Evolutionary conservation across 2,329 filamentous ascomycete genomes (phyloP), one percentile per base, ranked within the genome.

Genomic region (Colletotrichum tropicicola): DNA sequence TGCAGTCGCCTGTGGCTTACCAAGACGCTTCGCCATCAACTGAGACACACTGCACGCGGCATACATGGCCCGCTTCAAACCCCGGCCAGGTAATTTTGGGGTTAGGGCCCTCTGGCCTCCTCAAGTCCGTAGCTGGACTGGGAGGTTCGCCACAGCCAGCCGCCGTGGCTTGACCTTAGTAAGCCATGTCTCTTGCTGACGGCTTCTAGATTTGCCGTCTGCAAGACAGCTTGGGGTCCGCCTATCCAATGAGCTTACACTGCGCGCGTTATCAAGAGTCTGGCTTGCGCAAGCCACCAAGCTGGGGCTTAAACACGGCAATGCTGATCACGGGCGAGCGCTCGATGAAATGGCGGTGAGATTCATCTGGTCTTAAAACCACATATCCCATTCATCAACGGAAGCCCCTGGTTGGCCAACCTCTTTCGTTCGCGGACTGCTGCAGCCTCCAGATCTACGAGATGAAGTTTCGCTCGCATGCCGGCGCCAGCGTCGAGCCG

Each of bases 321-420:
- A 27, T 45, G 61, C 35, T 49, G 57, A 55, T 61, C 48, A 51
- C 15, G 19, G 10, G 27, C 23, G 39, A 37, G 7, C 17, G 6
- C 32, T 28, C 37, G 35, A 21, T 43, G 52, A 61, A 65, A 61
- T 25, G 37, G 61, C 61, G 61, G 61, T 65, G 56, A 60, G 61
- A 51, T 54, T 53, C 43, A 17, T 60, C 49, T 53, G 41, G 47
- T 47, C 35, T 45, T 37, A 6, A 35, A 7, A 27, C 7, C 9
- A 25, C 37, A 28, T 25, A 15, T 43, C 15, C 21, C 27, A n/a
- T 17, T 47, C 41, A n/a, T 21, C 30, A 10, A 28, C 27, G 17
- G 6, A 37, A 17, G 13, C 30, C 8, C 55, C 23, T 21, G n/a
- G 39, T 41, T 21, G 15, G 55, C 30, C 47, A 47, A 44, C 17